Evolutionary conservation across 306 rosid species (phyloP), one percentile per base, ranked within the genome.

Genomic region (Macrotyloma uniflorum): DNA sequence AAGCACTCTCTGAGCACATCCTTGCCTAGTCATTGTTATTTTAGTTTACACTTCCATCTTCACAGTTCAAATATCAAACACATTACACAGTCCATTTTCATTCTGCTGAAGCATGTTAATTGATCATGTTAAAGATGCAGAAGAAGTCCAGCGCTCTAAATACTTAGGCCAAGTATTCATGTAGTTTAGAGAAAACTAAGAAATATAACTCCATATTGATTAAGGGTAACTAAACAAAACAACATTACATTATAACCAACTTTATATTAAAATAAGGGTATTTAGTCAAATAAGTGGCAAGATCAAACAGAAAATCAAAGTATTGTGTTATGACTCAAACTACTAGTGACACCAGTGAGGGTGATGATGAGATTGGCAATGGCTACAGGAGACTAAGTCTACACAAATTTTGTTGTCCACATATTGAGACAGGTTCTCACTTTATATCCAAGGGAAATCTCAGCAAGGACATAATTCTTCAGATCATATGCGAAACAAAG

Each of bases 21-120:
- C 61, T 46, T 36, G 70, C 67, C 62, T 74, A 76, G 58, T 69
- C 64, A 74, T 54, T 68, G 85, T 78, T 69, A 74, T 45, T 85
- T 76, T 62, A 82, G 76, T 75, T 54, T 74, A 79, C 70, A 74
- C 74, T 83, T 83, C 64, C 78, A 83, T 74, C 80, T 83, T 64
- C 70, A 82, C 66, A 75, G 77, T 63, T 49, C 79, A 69, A 54
- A 74, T 64, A 64, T 79, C 70, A 82, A 77, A 82, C 78, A 82
- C 62, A 70, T 76, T 70, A 75, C 51, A 82, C 55, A 55, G 70
- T 75, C 80, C 72, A 82, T 70, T 70, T 71, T 79, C 84, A 65
- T 57, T 78, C 83, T 74, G 65, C 72, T 64, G 63, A 82, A 85
- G 84, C 45, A 78, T 68, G 71, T 74, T 63, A 62, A 82, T 54